Conservation (phyloP, 176 grass and related monocot species). For the Triticum timopheevii region DNA sequence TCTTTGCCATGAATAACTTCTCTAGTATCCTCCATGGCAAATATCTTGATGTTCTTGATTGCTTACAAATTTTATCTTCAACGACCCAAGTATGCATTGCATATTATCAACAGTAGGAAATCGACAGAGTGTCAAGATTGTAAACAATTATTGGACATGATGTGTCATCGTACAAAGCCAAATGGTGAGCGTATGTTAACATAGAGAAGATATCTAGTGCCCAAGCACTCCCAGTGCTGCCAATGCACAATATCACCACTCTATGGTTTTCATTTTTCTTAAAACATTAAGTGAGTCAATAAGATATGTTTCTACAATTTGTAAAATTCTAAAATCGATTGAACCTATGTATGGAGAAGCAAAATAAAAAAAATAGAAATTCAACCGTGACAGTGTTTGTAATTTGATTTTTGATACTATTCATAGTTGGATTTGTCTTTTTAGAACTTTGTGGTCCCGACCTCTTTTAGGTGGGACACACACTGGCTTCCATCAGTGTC, state of each 20-base stretch:
- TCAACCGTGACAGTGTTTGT: background rate
- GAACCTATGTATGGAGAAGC: background rate
- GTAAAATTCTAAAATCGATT: background rate
- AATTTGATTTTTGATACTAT: background rate
- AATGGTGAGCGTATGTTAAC: background rate
- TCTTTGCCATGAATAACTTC: background rate
- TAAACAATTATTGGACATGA: too few relatives aligned
- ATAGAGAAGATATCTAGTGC: background rate
- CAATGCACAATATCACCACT: background rate
- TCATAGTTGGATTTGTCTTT: background rate
- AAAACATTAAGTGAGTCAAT: background rate
- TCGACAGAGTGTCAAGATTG: too few relatives aligned
- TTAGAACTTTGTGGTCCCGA: too few relatives aligned
- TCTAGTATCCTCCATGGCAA: background rate
- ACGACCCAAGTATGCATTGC: too few relatives aligned
- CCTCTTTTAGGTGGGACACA: too few relatives aligned
- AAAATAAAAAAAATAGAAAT: background rate
- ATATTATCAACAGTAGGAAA: too few relatives aligned
- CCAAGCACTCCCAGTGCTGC: background rate
- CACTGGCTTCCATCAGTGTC: background rate
- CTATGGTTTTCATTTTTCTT: background rate
- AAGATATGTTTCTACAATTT: background rate
- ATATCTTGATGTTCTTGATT: background rate
- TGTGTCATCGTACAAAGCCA: background rate
- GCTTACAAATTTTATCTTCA: background rate